A percentile compares a stretch with the other conserved stretches of the same genome.
Conservation (phyloP, 306 rosid genomes). For the Quercus berberidifolia region DNA sequence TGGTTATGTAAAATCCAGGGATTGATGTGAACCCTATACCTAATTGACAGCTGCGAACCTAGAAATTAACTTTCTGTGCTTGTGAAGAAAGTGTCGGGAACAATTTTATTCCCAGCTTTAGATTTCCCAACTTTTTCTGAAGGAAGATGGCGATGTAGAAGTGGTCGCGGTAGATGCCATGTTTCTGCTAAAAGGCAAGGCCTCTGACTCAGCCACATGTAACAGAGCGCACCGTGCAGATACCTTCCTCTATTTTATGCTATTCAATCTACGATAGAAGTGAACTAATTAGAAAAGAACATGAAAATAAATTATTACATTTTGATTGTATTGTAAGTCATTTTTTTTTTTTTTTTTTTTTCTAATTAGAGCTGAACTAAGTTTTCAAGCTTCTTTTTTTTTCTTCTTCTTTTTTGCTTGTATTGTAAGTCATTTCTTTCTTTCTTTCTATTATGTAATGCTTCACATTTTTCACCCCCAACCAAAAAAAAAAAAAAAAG, state of each 20-base stretch:
- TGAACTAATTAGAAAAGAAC: constrained; percentile 4
- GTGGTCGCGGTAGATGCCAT: neutral
- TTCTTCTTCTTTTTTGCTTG: no score
- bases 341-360: neutral
- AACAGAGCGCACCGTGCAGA: constrained; percentile 33
- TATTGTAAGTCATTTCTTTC: no score
- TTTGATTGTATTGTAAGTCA: neutral
- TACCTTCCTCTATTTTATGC: constrained; percentile 35
- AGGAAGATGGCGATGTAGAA: neutral
- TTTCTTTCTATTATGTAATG: no score
- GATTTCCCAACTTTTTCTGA: neutral
- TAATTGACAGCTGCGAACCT: neutral
- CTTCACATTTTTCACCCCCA: no score
- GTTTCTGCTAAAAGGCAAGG: constrained; percentile 28
- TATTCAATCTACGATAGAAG: constrained; percentile 23
- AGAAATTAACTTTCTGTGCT: neutral
- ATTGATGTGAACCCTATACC: neutral
- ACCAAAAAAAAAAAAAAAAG: no score
- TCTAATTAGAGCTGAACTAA: neutral
- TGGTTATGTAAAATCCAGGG: neutral
- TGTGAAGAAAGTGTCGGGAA: neutral
- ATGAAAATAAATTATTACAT: constrained; percentile 9
- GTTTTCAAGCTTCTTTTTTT: no score
- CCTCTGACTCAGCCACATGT: constrained; percentile 48
- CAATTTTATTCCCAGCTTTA: neutral